phyloP scores from a whole-genome alignment of 257 asterid species.

The Catharanthus roseus region DNA sequence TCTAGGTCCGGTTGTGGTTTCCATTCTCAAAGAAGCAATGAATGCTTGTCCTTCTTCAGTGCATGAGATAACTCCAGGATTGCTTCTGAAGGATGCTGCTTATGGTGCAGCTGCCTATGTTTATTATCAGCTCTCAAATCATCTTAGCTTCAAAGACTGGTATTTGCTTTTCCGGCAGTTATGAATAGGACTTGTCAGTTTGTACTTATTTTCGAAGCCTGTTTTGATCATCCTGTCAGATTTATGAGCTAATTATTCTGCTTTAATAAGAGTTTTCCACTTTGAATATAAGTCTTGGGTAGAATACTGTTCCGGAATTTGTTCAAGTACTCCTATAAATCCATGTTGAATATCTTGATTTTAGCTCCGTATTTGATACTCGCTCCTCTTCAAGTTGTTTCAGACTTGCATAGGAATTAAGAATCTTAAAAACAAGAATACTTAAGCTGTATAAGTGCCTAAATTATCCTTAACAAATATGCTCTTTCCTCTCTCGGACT shows the following conservation, averaged over 20 bases:
- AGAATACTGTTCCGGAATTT: background rate
- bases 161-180: conserved; percentile 24
- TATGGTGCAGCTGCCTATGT: conserved; percentile 98
- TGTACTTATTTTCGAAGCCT: background rate
- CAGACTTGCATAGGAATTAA: too few relatives aligned
- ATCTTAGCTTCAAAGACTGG: conserved; percentile 93
- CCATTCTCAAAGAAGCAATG: conserved; percentile 99
- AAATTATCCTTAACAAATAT: too few relatives aligned
- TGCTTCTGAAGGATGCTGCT: conserved; percentile 98
- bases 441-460: too few relatives aligned
- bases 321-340: background rate
- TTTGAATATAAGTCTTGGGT: background rate
- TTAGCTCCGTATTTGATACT: background rate
- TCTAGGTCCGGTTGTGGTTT: conserved; percentile 93
- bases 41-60: conserved; percentile 75
- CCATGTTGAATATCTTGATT: background rate
- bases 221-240: background rate
- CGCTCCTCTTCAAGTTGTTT: too few relatives aligned
- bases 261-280: background rate
- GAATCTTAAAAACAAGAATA: too few relatives aligned
- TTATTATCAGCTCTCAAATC: conserved; percentile 93
- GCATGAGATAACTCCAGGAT: conserved; percentile 65
- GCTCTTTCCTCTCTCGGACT: too few relatives aligned
- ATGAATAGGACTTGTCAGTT: background rate
- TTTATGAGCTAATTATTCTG: background rate